Conservation (phyloP, 2,329 filamentous ascomycete species). For the Alternaria postmessia region DNA sequence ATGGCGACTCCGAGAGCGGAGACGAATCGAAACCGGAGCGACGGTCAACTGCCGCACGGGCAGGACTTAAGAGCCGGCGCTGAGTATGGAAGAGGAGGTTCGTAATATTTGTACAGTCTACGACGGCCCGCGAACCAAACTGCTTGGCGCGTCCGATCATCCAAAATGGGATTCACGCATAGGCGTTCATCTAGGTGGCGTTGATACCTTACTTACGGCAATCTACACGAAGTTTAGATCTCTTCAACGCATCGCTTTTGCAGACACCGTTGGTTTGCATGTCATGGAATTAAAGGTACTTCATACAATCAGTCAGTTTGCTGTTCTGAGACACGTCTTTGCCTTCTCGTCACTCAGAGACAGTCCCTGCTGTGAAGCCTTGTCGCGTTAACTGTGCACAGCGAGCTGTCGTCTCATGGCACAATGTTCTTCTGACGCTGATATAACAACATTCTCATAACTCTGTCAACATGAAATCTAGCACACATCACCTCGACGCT, state of each 20-base stretch:
- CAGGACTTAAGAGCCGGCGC: conserved; percentile 41
- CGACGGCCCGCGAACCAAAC: conserved; percentile 6
- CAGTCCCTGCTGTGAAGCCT: neutral
- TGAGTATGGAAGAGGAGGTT: conserved; percentile 18
- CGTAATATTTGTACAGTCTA: conserved; percentile 15
- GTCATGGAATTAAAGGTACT: conserved; percentile 13
- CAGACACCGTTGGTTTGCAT: conserved; percentile 7
- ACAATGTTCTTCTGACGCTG: neutral
- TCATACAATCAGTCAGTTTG: neutral
- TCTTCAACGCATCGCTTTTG: neutral
- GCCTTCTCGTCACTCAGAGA: neutral
- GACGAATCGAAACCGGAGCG: conserved; percentile 48
- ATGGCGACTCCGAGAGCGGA: conserved; percentile 55
- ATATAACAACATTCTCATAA: neutral
- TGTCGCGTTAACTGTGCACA: neutral
- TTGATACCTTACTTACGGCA: conserved; percentile 8
- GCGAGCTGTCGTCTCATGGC: neutral
- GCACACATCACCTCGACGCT: neutral
- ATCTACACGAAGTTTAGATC: conserved; percentile 5
- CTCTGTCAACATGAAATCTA: neutral
- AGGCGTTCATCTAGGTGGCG: conserved; percentile 9
- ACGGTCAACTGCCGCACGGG: conserved; percentile 45
- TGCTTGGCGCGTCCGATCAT: conserved; percentile 10
- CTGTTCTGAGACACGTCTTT: conserved; percentile 1
- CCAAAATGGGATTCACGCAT: conserved; percentile 14